Evolutionary conservation across 2,329 filamentous ascomycete genomes (phyloP).

Genomic region (Paecilomyces formosus): DNA sequence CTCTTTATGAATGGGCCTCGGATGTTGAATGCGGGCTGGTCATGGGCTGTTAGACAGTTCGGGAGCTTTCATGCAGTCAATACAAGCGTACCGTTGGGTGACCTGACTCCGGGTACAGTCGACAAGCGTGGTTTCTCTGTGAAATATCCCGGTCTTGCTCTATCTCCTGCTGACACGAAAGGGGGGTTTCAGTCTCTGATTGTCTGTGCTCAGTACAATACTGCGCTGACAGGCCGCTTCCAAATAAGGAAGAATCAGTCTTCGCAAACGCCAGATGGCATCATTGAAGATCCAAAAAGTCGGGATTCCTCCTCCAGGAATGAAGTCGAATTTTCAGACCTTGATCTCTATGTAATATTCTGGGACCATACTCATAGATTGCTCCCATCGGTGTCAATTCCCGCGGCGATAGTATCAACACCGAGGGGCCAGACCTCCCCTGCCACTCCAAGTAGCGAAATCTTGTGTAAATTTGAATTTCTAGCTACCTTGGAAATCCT

Average conservation of each 20-base stretch:
- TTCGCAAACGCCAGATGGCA: not conserved
- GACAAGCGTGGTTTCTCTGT: not conserved
- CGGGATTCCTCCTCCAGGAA: not conserved
- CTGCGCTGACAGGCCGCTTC: not conserved
- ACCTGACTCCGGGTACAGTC: not conserved
- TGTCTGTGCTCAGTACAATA: not conserved
- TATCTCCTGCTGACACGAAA: not conserved
- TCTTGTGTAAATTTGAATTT: not conserved
- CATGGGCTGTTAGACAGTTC: not conserved
- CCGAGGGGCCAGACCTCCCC: not conserved
- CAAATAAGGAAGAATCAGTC: not conserved
- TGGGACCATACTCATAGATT: not conserved
- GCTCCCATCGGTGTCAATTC: not conserved
- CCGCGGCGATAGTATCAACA: not conserved
- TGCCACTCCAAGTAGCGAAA: not conserved
- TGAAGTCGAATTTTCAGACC: not conserved
- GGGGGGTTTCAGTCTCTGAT: not conserved
- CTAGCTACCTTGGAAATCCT: not conserved
- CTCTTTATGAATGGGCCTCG: not conserved
- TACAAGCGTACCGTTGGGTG: not conserved
- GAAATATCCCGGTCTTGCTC: not conserved
- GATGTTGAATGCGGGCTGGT: not conserved
- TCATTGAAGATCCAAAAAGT: not conserved
- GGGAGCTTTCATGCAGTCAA: not conserved
- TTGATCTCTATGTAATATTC: not conserved